A percentile compares a stretch with the other conserved stretches of the same genome.
Conservation (phyloP, 2,329 filamentous ascomycete species). For the Botryotinia narcissicola region DNA sequence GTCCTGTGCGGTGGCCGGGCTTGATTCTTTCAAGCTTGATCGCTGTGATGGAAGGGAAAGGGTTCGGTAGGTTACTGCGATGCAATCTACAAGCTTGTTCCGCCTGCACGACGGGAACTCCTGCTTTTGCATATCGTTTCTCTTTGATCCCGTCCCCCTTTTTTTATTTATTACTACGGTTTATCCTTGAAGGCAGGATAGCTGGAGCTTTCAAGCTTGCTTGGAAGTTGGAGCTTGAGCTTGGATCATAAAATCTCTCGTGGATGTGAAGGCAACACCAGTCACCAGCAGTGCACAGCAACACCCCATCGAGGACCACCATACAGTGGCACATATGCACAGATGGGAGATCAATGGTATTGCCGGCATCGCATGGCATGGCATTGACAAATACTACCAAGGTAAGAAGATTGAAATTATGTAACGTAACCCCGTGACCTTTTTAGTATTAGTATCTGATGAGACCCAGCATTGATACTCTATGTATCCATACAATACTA, state of each 20-base stretch:
- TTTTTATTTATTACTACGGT: background rate
- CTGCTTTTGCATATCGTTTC: constrained; percentile 21
- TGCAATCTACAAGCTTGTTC: constrained; percentile 6
- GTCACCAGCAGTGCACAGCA: background rate
- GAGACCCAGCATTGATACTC: background rate
- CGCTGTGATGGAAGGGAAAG: background rate
- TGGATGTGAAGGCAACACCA: background rate
- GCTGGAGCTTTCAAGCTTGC: background rate
- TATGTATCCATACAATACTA: background rate
- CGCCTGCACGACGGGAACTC: constrained; percentile 21
- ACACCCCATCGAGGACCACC: constrained; percentile 1
- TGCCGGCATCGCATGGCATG: constrained; percentile 2
- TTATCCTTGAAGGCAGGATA: background rate
- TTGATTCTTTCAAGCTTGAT: constrained; percentile 18
- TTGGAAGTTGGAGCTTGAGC: background rate
- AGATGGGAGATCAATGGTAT: background rate
- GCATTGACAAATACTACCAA: background rate
- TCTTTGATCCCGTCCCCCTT: background rate
- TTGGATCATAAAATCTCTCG: background rate
- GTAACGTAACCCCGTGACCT: background rate
- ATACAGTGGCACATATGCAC: background rate
- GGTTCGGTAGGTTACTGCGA: constrained; percentile 15
- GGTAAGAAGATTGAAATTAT: background rate
- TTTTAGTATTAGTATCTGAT: background rate
- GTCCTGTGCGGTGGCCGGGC: constrained; percentile 9